These are phyloP conservation scores for Mucor irregularis DNA, from an alignment of 371 early-diverging fungal genomes.

Conservation along the genomic window DNA sequence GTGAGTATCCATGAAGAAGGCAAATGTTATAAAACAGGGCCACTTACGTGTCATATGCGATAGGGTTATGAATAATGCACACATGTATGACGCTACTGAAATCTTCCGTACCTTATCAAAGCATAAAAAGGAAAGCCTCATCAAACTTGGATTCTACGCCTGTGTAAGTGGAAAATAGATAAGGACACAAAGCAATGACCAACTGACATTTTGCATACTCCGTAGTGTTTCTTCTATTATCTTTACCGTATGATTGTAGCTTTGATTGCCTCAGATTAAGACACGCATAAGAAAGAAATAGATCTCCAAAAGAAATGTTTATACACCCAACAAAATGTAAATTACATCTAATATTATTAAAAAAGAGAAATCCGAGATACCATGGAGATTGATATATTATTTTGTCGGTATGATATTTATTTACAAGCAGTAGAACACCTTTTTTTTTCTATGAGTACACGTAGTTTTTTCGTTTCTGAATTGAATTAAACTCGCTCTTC, in stretches of 20 bases:
- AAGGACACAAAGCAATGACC: neutral
- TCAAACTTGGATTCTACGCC: conserved; percentile 91
- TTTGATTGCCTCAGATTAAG: conserved; percentile 39
- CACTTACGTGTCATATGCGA: too few species aligned
- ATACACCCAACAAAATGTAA: neutral
- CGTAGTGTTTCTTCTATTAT: conserved; percentile 85
- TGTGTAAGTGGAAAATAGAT: conserved; percentile 37
- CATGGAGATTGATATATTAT: too few species aligned
- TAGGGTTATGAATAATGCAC: conserved; percentile 72
- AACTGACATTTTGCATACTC: neutral
- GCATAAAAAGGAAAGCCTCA: conserved; percentile 90
- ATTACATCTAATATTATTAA: neutral
- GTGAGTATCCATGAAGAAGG: conserved; percentile 42
- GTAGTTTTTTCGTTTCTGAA: neutral
- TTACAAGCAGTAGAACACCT: too few species aligned
- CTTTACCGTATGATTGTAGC: conserved; percentile 70
- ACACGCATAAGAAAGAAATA: neutral
- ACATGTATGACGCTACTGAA: conserved; percentile 93
- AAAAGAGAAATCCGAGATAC: neutral
- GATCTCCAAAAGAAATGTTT: neutral
- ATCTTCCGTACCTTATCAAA: conserved; percentile 86
- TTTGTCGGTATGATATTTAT: too few species aligned
- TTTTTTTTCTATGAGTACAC: neutral
- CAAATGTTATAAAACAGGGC: too few species aligned
- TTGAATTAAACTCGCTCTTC: neutral